phyloP scores from a whole-genome alignment of 164 flowering plant genomes.

The Tetrastigma voinierianum region DNA sequence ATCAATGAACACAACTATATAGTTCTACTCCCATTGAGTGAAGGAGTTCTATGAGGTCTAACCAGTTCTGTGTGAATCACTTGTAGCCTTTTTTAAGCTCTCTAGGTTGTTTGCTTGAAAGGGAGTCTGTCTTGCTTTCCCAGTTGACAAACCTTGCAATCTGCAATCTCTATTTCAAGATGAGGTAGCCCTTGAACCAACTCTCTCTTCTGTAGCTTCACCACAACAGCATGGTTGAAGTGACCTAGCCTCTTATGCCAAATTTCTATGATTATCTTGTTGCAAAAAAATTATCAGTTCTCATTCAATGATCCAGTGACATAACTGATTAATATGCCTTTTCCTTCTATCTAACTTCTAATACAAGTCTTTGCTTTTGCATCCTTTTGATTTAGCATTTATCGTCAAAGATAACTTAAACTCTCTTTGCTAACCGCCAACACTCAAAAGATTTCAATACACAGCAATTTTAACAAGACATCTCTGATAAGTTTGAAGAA shows the following conservation, averaged over 20 bases:
- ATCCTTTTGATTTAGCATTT: background rate
- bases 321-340: too few relatives aligned
- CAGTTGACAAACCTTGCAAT: too few relatives aligned
- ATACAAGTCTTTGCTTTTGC: too few relatives aligned
- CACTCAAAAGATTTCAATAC: conserved; percentile 1
- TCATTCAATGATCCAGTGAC: too few relatives aligned
- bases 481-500: background rate
- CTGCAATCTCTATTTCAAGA: too few relatives aligned
- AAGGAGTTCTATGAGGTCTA: background rate
- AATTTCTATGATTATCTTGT: too few relatives aligned
- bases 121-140: background rate
- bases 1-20: conserved; percentile 14
- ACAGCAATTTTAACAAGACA: background rate
- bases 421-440: background rate
- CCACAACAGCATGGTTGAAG: too few relatives aligned
- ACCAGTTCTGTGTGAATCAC: background rate
- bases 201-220: too few relatives aligned
- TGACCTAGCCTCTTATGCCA: too few relatives aligned
- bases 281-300: too few relatives aligned
- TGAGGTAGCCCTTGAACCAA: too few relatives aligned
- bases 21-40: conserved; percentile 6
- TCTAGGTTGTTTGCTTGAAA: background rate
- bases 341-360: too few relatives aligned
- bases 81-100: background rate
- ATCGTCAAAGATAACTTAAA: background rate